Evolutionary conservation across 768 basidiomycete genomes (phyloP), one percentile per base, ranked within the genome.

Genomic region (Termitomyces sp.): DNA sequence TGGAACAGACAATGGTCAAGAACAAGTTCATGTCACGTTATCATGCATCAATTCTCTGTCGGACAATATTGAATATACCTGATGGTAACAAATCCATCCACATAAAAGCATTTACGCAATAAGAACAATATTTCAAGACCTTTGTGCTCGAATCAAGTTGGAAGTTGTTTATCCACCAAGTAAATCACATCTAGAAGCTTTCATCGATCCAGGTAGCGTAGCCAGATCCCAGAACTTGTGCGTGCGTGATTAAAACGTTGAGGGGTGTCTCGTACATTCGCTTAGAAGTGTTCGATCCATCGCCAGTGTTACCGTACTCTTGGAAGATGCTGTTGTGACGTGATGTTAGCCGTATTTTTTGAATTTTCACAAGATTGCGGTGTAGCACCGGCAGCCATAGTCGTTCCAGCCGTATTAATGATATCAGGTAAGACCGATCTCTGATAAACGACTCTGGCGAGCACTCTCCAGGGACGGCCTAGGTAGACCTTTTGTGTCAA

Each of bases 391-490:
- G 61, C 64, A 16, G 67, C 68, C 33, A 71, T 53, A 1, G 68
- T 69, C 1, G 69, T 67, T 5, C 70, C 70, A 10, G 57, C 59
- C 0, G 67, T n/a, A 50, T 69, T 70, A 32, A 71, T 69, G 13
- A 69, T 50, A 28, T 67, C 40, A 0, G 68, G 64, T 14, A 71
- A 59, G 16, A 46, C 61, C 10, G 65, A 68, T 38, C 66, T 65
- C 50, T 71, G 70, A 56, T 68, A 71, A 30, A 69, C 64, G 13
- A 71, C 70, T 30, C 70, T 59, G 18, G 70, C 69, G 20, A 59
- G 64, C n/a, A 51, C 62, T 48, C 53, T 61, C 55, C 58, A 58
- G 33, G 56, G 58, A 20, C 68, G 67, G 16, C 64, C 67, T 7
- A 69, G 63, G 40, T 67, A 70, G 23, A 70, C 67, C 13, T 66